Evolutionary conservation across 2,329 filamentous ascomycete genomes (phyloP).

Genomic region (Sordariomycetes sp.): DNA sequence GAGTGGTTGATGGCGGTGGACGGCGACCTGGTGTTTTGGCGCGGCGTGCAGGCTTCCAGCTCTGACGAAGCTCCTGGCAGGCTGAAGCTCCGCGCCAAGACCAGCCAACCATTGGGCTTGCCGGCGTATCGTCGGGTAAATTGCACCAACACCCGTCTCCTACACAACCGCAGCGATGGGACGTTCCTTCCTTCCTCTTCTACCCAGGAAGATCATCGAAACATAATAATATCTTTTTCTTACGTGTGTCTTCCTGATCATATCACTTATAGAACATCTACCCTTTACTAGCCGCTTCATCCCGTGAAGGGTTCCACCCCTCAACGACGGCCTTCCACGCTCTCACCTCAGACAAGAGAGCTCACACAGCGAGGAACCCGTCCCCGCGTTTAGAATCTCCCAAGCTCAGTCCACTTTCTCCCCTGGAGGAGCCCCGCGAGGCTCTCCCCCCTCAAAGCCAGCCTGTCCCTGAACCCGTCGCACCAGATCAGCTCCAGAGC

Average conservation of each 20-base stretch:
- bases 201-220: neutral
- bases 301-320: neutral
- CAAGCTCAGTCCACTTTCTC: slow-evolving; percentile 27
- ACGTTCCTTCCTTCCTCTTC: too few species aligned
- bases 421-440: slow-evolving; percentile 26
- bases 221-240: neutral
- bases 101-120: neutral
- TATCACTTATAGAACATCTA: too few species aligned
- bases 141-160: neutral
- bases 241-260: too few species aligned
- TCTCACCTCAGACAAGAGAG: neutral
- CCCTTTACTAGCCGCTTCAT: neutral
- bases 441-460: slow-evolving; percentile 28
- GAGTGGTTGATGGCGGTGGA: slow-evolving; percentile 3
- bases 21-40: slow-evolving; percentile 2
- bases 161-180: neutral
- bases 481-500: slow-evolving; percentile 37
- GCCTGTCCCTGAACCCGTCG: slow-evolving; percentile 27
- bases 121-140: slow-evolving; percentile 1
- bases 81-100: slow-evolving; percentile 4
- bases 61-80: slow-evolving; percentile 16
- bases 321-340: neutral
- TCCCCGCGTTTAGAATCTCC: slow-evolving; percentile 5
- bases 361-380: neutral
- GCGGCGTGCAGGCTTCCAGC: slow-evolving; percentile 15